Base-by-base conservation (phyloP, 495 filamentous ascomycete genomes). In the Xylaria cubensis region DNA sequence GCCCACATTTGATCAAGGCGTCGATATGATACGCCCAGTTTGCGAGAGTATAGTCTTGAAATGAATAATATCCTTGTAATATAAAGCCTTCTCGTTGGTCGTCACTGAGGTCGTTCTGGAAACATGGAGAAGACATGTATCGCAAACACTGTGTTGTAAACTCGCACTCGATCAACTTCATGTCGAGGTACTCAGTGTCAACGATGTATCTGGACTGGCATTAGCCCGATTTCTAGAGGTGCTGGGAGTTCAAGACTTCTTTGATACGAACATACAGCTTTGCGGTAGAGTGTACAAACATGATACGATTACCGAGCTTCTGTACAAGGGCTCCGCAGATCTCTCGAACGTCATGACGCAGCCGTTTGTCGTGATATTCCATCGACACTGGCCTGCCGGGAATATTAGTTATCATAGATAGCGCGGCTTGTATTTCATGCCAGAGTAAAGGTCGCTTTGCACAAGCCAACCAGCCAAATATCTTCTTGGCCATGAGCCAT, bases 301-400 rank as follows among this genome's bases (percentile, higher is more conserved):
- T 46, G 36, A 64, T 26, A 29, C 48, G 50, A 7, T 59, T 56
- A 1, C 32, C 21, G 24, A 80, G 71, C 19, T 81, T 68, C 24
- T 83, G 77, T 1, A 88, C 73, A 19, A 88, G 73, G 13, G 84
- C 82, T 26, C 85, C 85, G 71, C 83, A 87, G 6, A 86, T 72
- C 26, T 84, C 80, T 5, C 77, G 71, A 13, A 83, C 73, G 64
- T 82, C 72, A 13, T 74, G 55, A 7, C 81, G 73, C 9, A 86
- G 61, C 26, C 66, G 58, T 5, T 78, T 73, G 21, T 75, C 61
- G 21, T 81, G 72, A 42, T 64, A 64, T 21, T 64, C 39, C 61
- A 64, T 64, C 26, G 61, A 26, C 8, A 64, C 6, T 44, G 61
- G 74, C 77, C 26, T 82, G 64, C 34, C 56, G 24, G 73, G 21